Conservation (phyloP, 2,329 filamentous ascomycete genomes). For the Ceratocystis eucalypticola region DNA sequence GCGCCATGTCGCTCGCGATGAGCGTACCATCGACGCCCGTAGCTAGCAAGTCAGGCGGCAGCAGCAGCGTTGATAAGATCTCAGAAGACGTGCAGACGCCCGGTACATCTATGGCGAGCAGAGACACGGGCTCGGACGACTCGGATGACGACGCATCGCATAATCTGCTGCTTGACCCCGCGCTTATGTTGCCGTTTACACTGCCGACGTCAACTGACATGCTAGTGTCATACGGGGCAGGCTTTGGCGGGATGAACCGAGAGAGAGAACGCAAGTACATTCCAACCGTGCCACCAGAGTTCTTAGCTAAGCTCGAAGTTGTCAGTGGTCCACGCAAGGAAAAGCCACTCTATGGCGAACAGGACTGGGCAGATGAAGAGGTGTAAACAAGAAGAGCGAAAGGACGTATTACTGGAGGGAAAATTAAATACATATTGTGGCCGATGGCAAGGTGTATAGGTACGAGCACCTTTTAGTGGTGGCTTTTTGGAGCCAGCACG, state of each 20-base stretch:
- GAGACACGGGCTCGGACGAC: conserved; percentile 23
- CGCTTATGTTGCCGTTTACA: conserved; percentile 87
- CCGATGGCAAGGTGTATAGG: background rate
- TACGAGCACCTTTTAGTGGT: background rate
- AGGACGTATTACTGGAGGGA: background rate
- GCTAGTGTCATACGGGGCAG: conserved; percentile 87
- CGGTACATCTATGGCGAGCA: conserved; percentile 10
- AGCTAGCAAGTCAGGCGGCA: conserved; percentile 24
- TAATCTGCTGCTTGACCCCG: conserved; percentile 71
- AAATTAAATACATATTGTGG: background rate
- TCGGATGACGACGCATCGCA: conserved; percentile 52
- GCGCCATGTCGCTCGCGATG: conserved; percentile 33
- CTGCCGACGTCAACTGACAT: conserved; percentile 94
- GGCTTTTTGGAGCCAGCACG: background rate
- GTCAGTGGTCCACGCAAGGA: conserved; percentile 36
- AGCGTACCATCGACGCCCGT: conserved; percentile 34
- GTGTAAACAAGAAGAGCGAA: conserved; percentile 26
- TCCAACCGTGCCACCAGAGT: conserved; percentile 85
- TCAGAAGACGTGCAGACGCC: conserved; percentile 17
- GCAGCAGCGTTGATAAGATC: conserved; percentile 28
- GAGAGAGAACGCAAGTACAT: conserved; percentile 93
- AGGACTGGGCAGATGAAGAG: conserved; percentile 56
- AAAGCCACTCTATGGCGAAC: conserved; percentile 44
- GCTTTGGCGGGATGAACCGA: conserved; percentile 81
- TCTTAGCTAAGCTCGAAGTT: conserved; percentile 69